Percentiles rank a stretch among this genome's conserved stretches.
Conservation (phyloP, 2,329 filamentous ascomycete genomes). For the Sporothrix pseudoabietina region DNA sequence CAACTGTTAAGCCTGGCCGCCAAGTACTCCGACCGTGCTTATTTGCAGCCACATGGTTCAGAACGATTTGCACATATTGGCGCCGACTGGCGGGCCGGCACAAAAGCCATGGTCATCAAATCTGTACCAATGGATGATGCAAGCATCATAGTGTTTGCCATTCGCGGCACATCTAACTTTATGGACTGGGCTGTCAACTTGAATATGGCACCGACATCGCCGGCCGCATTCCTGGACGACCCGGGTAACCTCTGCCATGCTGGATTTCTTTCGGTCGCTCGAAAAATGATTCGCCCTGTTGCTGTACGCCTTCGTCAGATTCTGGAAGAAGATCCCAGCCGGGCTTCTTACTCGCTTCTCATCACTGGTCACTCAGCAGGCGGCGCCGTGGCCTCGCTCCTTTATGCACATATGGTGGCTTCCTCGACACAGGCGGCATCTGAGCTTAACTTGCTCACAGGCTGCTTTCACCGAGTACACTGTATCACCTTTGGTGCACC, state of each 20-base stretch:
- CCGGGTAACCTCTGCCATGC: conserved; percentile 75
- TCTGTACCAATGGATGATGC: conserved; percentile 76
- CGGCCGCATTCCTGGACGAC: conserved; percentile 75
- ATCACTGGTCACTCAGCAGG: conserved; percentile 88
- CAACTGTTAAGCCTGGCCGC: conserved; percentile 78
- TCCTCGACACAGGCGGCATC: conserved; percentile 57
- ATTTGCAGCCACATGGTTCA: conserved; percentile 62
- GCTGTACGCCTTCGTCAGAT: conserved; percentile 69
- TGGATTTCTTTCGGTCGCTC: conserved; percentile 75
- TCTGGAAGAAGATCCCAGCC: conserved; percentile 69
- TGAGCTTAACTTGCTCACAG: conserved; percentile 69
- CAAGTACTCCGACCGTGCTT: conserved; percentile 74
- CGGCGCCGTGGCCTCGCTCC: conserved; percentile 76
- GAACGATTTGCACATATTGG: conserved; percentile 71
- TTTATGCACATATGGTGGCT: conserved; percentile 81
- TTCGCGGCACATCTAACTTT: conserved; percentile 77
- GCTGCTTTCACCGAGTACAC: conserved; percentile 75
- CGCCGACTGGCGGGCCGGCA: conserved; percentile 71
- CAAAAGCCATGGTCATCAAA: conserved; percentile 84
- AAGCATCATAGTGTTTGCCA: conserved; percentile 79
- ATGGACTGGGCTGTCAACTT: conserved; percentile 88
- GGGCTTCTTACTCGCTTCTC: conserved; percentile 68
- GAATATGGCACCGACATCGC: conserved; percentile 66
- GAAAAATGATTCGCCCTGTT: conserved; percentile 73
- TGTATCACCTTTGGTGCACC: conserved; percentile 86